These are phyloP conservation scores for Bauhinia variegata DNA, from an alignment of 306 rosid genomes.

Conservation along the genomic window DNA sequence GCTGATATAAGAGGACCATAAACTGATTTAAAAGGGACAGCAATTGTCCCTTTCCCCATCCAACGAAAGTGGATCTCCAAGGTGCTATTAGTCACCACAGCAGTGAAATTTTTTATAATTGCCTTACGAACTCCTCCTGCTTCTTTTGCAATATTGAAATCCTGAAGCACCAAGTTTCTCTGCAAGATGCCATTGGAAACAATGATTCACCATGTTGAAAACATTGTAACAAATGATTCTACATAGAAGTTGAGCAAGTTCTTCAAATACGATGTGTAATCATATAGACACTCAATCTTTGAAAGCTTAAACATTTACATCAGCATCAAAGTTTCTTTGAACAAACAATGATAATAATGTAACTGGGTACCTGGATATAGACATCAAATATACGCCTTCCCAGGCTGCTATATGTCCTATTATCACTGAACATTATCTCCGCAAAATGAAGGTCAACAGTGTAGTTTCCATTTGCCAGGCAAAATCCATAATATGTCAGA, in stretches of 20 bases:
- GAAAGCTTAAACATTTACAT: too few species aligned
- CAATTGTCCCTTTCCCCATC: constrained; percentile 43
- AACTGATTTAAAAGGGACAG: constrained; percentile 39
- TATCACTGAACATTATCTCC: constrained; percentile 44
- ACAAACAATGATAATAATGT: neutral
- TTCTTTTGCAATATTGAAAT: constrained; percentile 46
- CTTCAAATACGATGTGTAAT: too few species aligned
- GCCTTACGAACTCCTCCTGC: constrained; percentile 44
- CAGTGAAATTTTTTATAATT: neutral
- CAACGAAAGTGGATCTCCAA: constrained; percentile 39
- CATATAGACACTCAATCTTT: too few species aligned
- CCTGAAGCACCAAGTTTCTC: constrained; percentile 33
- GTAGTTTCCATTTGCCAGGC: constrained; percentile 59
- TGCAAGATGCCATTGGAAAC: constrained; percentile 22
- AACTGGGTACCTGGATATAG: constrained; percentile 57
- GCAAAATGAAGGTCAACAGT: constrained; percentile 57
- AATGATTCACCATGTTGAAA: neutral
- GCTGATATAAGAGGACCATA: constrained; percentile 56
- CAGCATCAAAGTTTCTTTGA: too few species aligned
- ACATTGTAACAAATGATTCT: neutral
- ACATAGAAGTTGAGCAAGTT: too few species aligned
- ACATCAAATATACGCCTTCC: constrained; percentile 64
- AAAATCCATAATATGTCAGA: constrained; percentile 60
- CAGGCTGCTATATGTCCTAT: constrained; percentile 38
- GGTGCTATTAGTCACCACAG: constrained; percentile 7